A percentile compares a stretch with the other conserved stretches of the same genome.
These are phyloP conservation scores for Linanthus parryae DNA, from an alignment of 148 eudicot species.

Conservation along the genomic window DNA sequence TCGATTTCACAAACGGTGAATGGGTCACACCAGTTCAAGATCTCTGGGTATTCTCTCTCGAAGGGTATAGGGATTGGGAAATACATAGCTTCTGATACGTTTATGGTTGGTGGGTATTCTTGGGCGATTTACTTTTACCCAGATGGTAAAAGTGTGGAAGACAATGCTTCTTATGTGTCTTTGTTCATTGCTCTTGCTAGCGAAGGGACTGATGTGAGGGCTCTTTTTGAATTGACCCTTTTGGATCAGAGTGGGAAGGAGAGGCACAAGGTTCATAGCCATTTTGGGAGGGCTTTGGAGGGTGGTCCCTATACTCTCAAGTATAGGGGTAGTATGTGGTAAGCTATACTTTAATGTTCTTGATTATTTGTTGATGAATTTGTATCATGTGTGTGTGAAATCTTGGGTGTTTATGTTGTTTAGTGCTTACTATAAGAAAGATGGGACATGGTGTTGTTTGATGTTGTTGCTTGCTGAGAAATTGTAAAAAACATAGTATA, in stretches of 20 bases:
- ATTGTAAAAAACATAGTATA: too few species aligned
- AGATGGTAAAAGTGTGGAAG: conserved; percentile 29
- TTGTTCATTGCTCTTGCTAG: conserved; percentile 34
- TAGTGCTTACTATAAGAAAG: too few species aligned
- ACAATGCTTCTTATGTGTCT: conserved; percentile 27
- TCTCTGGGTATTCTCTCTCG: conserved; percentile 14
- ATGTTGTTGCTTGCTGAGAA: too few species aligned
- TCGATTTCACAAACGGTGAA: conserved; percentile 14
- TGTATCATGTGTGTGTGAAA: neutral
- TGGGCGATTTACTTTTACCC: conserved; percentile 44
- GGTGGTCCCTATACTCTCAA: conserved; percentile 31
- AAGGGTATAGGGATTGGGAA: conserved; percentile 23
- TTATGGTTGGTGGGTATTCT: conserved; percentile 26
- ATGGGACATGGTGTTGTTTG: too few species aligned
- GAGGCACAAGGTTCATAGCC: conserved; percentile 29
- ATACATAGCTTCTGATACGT: conserved; percentile 22
- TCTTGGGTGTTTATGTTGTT: neutral
- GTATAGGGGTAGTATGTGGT: conserved; percentile 39
- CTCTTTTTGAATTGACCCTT: conserved; percentile 31
- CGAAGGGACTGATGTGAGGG: conserved; percentile 32
- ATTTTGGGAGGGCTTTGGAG: conserved; percentile 29
- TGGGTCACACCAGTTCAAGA: conserved; percentile 19
- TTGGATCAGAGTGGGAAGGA: conserved; percentile 37
- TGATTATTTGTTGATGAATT: neutral
- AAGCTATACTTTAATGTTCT: conserved; percentile 1